Evolutionary conservation across 2,329 filamentous ascomycete genomes (phyloP).

Genomic region (Parasarocladium wereldwijsianum): DNA sequence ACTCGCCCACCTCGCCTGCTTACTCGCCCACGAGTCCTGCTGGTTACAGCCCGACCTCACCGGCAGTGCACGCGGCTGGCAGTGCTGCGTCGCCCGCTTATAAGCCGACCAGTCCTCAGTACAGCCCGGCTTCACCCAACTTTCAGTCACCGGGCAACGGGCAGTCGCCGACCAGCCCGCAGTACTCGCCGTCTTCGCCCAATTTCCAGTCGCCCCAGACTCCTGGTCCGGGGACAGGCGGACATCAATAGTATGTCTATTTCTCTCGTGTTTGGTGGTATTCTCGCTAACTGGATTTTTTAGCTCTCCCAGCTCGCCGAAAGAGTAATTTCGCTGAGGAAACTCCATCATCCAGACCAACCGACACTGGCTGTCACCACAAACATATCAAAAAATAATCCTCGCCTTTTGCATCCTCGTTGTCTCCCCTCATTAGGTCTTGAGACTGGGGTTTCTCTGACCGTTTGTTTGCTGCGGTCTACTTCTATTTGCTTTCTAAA

Average conservation of each 20-base stretch:
- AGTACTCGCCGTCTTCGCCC: slow-evolving; percentile 48
- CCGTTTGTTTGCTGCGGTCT: no score
- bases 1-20: slow-evolving; percentile 54
- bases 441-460: no score
- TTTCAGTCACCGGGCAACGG: slow-evolving; percentile 45
- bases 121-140: slow-evolving; percentile 29
- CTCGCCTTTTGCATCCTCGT: no score
- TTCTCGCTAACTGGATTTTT: slow-evolving; percentile 11
- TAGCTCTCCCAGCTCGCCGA: slow-evolving; percentile 30
- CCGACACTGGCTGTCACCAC: no score
- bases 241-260: slow-evolving; percentile 24
- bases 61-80: slow-evolving; percentile 27
- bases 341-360: no score
- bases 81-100: slow-evolving; percentile 44
- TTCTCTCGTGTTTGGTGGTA: background rate
- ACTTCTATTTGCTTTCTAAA: no score
- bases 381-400: no score
- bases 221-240: slow-evolving; percentile 26
- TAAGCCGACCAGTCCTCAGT: slow-evolving; percentile 58
- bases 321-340: no score
- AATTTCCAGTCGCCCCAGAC: slow-evolving; percentile 25
- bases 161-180: slow-evolving; percentile 42
- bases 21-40: slow-evolving; percentile 47
- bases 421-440: no score
- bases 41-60: slow-evolving; percentile 57